Evolutionary conservation across 352 stramenopile genomes (phyloP).

Genomic region (Phytopythium kandeliae): DNA sequence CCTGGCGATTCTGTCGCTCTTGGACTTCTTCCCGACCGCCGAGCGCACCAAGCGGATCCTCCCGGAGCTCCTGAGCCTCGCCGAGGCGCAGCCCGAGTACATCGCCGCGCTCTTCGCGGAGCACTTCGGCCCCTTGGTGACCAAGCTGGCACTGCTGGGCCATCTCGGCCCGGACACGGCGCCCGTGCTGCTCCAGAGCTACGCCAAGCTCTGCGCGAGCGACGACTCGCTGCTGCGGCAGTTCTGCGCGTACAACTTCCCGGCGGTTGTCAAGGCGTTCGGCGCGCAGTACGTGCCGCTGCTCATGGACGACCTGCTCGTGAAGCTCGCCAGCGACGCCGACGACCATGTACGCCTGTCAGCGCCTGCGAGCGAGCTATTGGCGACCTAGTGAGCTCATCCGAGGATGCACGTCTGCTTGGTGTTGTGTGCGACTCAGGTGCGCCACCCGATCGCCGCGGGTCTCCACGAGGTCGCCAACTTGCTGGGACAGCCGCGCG

Average conservation of each 20-base stretch:
- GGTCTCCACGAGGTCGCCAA: slow-evolving; percentile 69
- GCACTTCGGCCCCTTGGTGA: slow-evolving; percentile 54
- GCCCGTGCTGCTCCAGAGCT: slow-evolving; percentile 52
- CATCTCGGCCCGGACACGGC: slow-evolving; percentile 49
- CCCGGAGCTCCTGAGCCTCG: slow-evolving; percentile 56
- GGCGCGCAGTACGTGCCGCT: slow-evolving; percentile 39
- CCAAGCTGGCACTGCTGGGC: slow-evolving; percentile 52
- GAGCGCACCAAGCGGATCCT: slow-evolving; percentile 60
- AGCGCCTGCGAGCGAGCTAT: no score
- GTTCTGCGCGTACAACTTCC: slow-evolving; percentile 76
- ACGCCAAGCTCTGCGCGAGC: slow-evolving; percentile 44
- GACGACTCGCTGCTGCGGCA: slow-evolving; percentile 61
- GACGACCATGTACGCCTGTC: slow-evolving; percentile 38
- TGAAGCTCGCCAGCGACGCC: slow-evolving; percentile 47
- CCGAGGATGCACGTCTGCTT: not conserved
- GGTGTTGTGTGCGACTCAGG: slow-evolving; percentile 12
- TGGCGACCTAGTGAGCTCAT: no score
- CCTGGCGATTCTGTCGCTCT: slow-evolving; percentile 56
- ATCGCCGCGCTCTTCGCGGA: slow-evolving; percentile 42
- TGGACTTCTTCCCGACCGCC: slow-evolving; percentile 60
- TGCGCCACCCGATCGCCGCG: slow-evolving; percentile 59
- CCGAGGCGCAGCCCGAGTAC: slow-evolving; percentile 55
- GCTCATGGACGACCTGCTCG: slow-evolving; percentile 69
- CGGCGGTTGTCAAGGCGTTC: slow-evolving; percentile 71
- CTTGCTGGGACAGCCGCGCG: slow-evolving; percentile 55